Percentiles rank a stretch among this genome's conserved stretches.
These are phyloP conservation scores for Trichoderma sp. DNA, from an alignment of 2,329 filamentous ascomycete species.

Conservation along the genomic window DNA sequence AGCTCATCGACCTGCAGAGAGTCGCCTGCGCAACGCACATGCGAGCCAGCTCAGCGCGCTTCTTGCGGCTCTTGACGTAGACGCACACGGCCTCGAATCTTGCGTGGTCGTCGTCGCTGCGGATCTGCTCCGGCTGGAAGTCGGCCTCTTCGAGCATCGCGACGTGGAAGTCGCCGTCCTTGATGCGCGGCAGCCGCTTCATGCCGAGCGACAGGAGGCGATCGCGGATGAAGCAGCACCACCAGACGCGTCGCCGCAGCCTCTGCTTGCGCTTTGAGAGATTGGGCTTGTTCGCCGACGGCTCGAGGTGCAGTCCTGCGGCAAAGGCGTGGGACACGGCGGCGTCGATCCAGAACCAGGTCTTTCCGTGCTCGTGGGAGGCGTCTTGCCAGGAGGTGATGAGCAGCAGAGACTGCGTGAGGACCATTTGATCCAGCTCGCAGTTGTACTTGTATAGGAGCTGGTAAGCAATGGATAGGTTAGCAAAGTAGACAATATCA, in stretches of 20 bases:
- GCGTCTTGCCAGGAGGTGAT: slow-evolving; percentile 21
- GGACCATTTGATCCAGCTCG: slow-evolving; percentile 20
- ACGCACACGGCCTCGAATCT: slow-evolving; percentile 18
- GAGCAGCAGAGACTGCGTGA: slow-evolving; percentile 15
- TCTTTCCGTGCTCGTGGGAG: slow-evolving; percentile 17
- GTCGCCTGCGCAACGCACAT: slow-evolving; percentile 21
- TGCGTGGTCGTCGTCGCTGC: slow-evolving; percentile 11
- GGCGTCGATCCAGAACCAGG: slow-evolving; percentile 22
- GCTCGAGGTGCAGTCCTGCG: slow-evolving; percentile 17
- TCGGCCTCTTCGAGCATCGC: slow-evolving; percentile 20
- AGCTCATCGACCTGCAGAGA: slow-evolving; percentile 16
- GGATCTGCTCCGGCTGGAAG: slow-evolving; percentile 20
- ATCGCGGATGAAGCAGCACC: slow-evolving; percentile 24
- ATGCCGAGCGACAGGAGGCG: slow-evolving; percentile 15
- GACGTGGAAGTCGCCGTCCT: slow-evolving; percentile 16
- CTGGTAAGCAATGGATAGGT: neutral
- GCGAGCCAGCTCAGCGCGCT: slow-evolving; percentile 14
- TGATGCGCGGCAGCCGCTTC: slow-evolving; percentile 14
- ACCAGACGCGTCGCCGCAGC: slow-evolving; percentile 16
- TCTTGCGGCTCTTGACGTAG: slow-evolving; percentile 21
- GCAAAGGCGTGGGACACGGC: slow-evolving; percentile 20
- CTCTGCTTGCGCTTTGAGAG: slow-evolving; percentile 13
- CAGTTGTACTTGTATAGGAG: slow-evolving; percentile 17
- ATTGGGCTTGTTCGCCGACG: slow-evolving; percentile 13
- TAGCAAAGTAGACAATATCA: neutral